Evolutionary conservation across 2,329 filamentous ascomycete species (phyloP), one percentile per base, ranked within the genome.

Genomic region (Xylariales sp.): DNA sequence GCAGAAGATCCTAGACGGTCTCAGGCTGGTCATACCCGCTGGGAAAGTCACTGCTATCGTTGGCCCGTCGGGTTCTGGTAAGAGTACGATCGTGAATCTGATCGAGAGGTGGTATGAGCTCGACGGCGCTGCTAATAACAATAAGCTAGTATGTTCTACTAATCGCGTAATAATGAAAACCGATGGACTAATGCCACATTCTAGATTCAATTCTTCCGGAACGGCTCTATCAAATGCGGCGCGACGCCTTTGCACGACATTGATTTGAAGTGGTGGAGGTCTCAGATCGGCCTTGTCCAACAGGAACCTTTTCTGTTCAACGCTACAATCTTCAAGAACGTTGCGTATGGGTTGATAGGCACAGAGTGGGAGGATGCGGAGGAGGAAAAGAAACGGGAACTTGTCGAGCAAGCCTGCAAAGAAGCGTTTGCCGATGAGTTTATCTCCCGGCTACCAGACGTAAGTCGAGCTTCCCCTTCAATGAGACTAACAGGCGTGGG

Each of bases 41-140:
- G 80, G 82, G n/a, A 84, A 85, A 52, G 74, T 80, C 2, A 87
- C 82, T 1, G 85, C 85, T 1, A 81, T 89, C 14, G 84, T 89
- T 11, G 85, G 85, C 0, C 77, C 82, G 1, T 86, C 81, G 3
- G 85, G 85, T 0, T 81, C 76, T 3, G 85, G 85, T 0, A 89
- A 89, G 58, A 86, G 80, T 40, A 89, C 85, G 1, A 78, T 88
- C 12, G 77, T 88, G 0, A 82, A 79, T 0, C 63, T 89, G 3
- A 67, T 88, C 3, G 78, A 88, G 55, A 68, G 83, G 19, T 88
- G 83, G 82, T 88, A 88, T 51, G 75, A 79, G 8, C 66, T 84
- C 48, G 65, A 69, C 35, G 65, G 61, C 6, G 57, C 63, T 29
- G 53, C 58, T 31, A 65, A 63, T 36, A 63, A 64, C 35, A 64